Evolutionary conservation across 2,329 filamentous ascomycete genomes (phyloP).

Genomic region (Trichoderma brevicompactum): DNA sequence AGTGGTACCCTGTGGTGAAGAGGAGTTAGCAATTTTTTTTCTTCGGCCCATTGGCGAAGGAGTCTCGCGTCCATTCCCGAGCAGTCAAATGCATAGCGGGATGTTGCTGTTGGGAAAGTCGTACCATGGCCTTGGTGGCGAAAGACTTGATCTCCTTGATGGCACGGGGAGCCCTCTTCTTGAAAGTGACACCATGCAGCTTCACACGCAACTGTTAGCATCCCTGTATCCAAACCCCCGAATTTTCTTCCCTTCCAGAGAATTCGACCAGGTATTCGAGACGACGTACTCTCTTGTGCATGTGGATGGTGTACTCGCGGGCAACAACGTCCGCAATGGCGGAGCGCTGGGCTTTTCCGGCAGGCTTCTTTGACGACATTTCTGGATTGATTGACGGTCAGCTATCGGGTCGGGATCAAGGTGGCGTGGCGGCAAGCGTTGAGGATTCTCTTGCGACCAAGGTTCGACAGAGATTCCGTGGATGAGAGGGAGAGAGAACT

Average conservation of each 20-base stretch:
- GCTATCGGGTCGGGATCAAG: constrained; percentile 30
- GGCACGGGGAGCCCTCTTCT: constrained; percentile 97
- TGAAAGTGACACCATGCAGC: constrained; percentile 98
- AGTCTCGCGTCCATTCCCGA: not conserved
- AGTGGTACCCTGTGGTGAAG: constrained; percentile 73
- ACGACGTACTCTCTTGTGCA: constrained; percentile 81
- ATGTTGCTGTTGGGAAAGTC: constrained; percentile 41
- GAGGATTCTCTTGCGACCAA: constrained; percentile 13
- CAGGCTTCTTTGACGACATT: constrained; percentile 51
- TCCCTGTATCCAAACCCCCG: not conserved
- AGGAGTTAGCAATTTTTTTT: constrained; percentile 33
- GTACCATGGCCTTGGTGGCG: constrained; percentile 93
- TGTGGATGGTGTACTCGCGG: constrained; percentile 99
- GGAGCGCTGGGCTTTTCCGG: constrained; percentile 67
- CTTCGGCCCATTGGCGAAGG: not conserved
- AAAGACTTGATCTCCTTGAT: constrained; percentile 99
- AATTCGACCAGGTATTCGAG: constrained; percentile 27
- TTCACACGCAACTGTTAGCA: constrained; percentile 46
- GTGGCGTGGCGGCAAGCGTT: constrained; percentile 6
- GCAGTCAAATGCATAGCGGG: constrained; percentile 16
- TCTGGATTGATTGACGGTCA: constrained; percentile 40
- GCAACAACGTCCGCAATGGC: constrained; percentile 99
- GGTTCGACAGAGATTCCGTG: constrained; percentile 22
- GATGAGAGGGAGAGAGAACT: constrained; percentile 30
- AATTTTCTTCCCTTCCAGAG: not conserved